Evolutionary conservation across 106 monocot genomes (phyloP).

Genomic region (Iris macrosiphon): DNA sequence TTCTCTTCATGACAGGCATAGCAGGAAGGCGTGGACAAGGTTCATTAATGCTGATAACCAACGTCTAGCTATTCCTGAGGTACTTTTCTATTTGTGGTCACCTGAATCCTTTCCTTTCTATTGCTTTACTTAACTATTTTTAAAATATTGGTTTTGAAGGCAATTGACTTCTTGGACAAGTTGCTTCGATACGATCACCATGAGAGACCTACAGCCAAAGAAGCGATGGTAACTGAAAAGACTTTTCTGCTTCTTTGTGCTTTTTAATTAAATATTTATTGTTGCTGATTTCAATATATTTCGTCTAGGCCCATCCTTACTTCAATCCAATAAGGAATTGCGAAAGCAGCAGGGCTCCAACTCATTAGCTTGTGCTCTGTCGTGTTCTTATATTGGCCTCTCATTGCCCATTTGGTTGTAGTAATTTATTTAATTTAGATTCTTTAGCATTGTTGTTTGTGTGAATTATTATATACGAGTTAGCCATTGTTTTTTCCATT

Average conservation of each 20-base stretch:
- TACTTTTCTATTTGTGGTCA: neutral
- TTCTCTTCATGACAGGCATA: constrained; percentile 41
- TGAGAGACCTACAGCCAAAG: constrained; percentile 91
- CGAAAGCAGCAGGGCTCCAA: constrained; percentile 40
- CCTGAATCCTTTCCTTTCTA: neutral
- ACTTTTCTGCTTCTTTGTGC: neutral
- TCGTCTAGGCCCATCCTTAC: constrained; percentile 66
- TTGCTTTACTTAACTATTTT: neutral
- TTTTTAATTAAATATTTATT: neutral
- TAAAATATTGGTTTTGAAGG: constrained; percentile 26
- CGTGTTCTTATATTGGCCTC: too few species aligned
- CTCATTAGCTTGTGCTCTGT: constrained; percentile 15
- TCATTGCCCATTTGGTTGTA: too few species aligned
- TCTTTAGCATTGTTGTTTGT: too few species aligned
- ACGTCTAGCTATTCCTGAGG: constrained; percentile 83
- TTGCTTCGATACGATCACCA: constrained; percentile 88
- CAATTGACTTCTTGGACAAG: constrained; percentile 79
- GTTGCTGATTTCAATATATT: neutral
- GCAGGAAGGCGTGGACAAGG: constrained; percentile 84
- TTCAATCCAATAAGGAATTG: constrained; percentile 68
- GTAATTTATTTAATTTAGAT: too few species aligned
- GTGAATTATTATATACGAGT: too few species aligned
- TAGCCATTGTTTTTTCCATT: too few species aligned
- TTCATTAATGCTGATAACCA: constrained; percentile 80
- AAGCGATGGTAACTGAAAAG: constrained; percentile 66